Conservation (phyloP, 176 grass and related monocot species). For the Musa acuminata region DNA sequence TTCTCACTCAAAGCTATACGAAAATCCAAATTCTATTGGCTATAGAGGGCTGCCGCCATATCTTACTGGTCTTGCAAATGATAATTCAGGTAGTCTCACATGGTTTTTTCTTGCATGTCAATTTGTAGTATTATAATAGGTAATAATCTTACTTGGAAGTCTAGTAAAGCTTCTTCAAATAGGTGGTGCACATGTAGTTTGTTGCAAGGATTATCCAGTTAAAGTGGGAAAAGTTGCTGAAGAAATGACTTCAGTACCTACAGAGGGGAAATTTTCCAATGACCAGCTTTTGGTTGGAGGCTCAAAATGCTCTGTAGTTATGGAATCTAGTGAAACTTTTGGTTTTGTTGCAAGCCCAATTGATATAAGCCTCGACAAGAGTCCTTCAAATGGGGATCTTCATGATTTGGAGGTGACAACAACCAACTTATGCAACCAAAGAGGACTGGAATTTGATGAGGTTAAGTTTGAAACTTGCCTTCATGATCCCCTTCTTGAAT, state of each 20-base stretch:
- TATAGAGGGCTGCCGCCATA: constrained; percentile 86
- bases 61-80: constrained; percentile 61
- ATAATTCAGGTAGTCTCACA: constrained; percentile 1
- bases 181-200: background rate
- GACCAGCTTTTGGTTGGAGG: background rate
- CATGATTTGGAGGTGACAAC: constrained; percentile 10
- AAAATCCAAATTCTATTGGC: constrained; percentile 49
- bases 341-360: constrained; percentile 22
- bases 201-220: background rate
- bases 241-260: background rate
- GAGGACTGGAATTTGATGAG: background rate
- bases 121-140: background rate
- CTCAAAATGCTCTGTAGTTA: constrained; percentile 10
- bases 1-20: constrained; percentile 42
- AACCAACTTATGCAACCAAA: background rate
- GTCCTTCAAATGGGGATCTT: constrained; percentile 22
- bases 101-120: background rate
- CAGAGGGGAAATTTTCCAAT: background rate
- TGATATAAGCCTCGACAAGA: constrained; percentile 19
- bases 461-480: constrained; percentile 25
- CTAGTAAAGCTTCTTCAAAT: background rate
- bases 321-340: constrained; percentile 22
- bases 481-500: constrained; percentile 25
- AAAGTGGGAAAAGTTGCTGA: background rate
- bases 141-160: background rate